Conservation (phyloP, 345 rosid species). For the Ceriops decandra region DNA sequence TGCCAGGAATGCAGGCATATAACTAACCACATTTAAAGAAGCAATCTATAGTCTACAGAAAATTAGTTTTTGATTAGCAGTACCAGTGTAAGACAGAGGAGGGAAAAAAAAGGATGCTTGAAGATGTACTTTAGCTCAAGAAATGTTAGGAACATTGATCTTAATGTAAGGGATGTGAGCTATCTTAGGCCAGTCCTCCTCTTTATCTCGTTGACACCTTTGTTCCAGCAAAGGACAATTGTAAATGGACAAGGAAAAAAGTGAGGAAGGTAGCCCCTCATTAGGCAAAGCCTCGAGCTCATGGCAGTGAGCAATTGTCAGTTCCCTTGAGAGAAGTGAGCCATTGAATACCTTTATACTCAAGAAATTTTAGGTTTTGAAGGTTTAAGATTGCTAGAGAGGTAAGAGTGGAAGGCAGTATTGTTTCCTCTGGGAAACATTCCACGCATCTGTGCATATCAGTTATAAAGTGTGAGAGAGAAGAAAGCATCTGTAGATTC, state of each 20-base stretch:
- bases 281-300: neutral
- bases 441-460: neutral
- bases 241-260: neutral
- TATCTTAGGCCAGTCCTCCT: conserved; percentile 7
- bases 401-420: conserved; percentile 12
- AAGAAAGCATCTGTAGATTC: conserved; percentile 14
- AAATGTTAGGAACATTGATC: too few species aligned
- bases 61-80: too few species aligned
- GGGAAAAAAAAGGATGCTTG: too few species aligned
- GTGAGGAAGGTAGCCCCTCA: conserved; percentile 2
- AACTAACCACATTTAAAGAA: too few species aligned
- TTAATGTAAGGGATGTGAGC: neutral
- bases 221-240: conserved; percentile 10
- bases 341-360: conserved; percentile 1
- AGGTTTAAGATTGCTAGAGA: conserved; percentile 4
- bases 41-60: too few species aligned
- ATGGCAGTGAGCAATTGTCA: conserved; percentile 7
- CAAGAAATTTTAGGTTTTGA: conserved; percentile 7
- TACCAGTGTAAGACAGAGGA: too few species aligned
- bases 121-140: too few species aligned
- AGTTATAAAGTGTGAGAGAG: conserved; percentile 7
- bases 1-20: too few species aligned
- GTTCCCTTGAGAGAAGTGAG: neutral
- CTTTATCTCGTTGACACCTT: conserved; percentile 1
- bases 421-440: conserved; percentile 9